Evolutionary conservation across 371 early-diverging fungal genomes (phyloP).

Genomic region (Actinomortierella wolfii): DNA sequence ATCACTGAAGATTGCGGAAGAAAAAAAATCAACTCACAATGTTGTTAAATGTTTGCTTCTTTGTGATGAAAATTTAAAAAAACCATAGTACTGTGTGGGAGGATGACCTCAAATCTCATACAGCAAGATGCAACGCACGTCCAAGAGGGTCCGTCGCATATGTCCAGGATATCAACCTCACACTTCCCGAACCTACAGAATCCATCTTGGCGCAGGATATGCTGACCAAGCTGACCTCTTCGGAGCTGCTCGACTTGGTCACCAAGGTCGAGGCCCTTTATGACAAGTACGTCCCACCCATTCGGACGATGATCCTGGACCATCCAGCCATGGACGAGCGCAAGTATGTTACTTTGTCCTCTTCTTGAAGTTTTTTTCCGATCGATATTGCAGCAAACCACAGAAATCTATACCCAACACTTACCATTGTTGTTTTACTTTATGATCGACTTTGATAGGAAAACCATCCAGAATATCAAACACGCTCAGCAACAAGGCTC

Average conservation of each 20-base stretch:
- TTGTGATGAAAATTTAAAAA: too few species aligned
- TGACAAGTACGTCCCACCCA: slow-evolving; percentile 48
- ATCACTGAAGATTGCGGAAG: too few species aligned
- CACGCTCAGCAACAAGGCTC: slow-evolving; percentile 82
- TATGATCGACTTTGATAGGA: slow-evolving; percentile 39
- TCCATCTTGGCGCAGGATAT: slow-evolving; percentile 45
- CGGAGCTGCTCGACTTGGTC: slow-evolving; percentile 53
- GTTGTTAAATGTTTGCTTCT: background rate
- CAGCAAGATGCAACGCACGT: slow-evolving; percentile 73
- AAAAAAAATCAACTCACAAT: too few species aligned
- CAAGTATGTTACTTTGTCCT: slow-evolving; percentile 46
- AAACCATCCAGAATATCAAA: slow-evolving; percentile 54
- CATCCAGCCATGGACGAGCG: slow-evolving; percentile 56
- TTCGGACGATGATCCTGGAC: slow-evolving; percentile 50
- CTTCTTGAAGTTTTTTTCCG: background rate
- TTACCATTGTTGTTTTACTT: too few species aligned
- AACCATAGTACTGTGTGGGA: slow-evolving; percentile 64
- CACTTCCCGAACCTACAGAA: slow-evolving; percentile 50
- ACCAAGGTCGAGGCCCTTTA: slow-evolving; percentile 51
- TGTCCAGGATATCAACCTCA: slow-evolving; percentile 62
- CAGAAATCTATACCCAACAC: too few species aligned
- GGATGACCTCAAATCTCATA: slow-evolving; percentile 68
- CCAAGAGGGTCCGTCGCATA: slow-evolving; percentile 58
- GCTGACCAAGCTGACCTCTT: slow-evolving; percentile 46
- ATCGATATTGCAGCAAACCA: too few species aligned